Evolutionary conservation across 768 basidiomycete genomes (phyloP).

Genomic region (Trametes gibbosa): DNA sequence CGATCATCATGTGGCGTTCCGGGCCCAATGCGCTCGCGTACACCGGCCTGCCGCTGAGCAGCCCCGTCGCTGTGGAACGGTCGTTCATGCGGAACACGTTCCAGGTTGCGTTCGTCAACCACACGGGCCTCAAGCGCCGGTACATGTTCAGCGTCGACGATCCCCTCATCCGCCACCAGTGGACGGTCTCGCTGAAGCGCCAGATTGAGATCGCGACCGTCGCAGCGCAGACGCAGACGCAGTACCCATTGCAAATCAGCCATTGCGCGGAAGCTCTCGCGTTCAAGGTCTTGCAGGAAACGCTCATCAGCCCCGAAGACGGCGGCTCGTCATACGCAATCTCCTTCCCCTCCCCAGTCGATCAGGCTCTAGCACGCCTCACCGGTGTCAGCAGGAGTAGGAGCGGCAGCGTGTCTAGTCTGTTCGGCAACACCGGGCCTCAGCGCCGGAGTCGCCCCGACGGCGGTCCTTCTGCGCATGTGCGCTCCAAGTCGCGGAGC

Average conservation of each 20-base stretch:
- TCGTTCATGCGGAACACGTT: slow-evolving; percentile 98
- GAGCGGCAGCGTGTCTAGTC: slow-evolving; percentile 28
- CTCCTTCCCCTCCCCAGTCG: slow-evolving; percentile 23
- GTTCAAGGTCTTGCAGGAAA: slow-evolving; percentile 83
- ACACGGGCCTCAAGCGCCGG: slow-evolving; percentile 64
- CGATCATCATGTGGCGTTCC: slow-evolving; percentile 78
- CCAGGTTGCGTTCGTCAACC: slow-evolving; percentile 81
- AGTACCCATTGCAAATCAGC: slow-evolving; percentile 31
- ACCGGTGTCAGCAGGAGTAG: slow-evolving; percentile 15
- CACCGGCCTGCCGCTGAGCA: slow-evolving; percentile 75
- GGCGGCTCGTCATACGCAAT: slow-evolving; percentile 2
- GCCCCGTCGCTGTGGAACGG: slow-evolving; percentile 76
- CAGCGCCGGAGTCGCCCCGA: slow-evolving; percentile 16
- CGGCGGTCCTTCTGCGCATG: slow-evolving; percentile 33
- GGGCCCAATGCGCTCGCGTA: slow-evolving; percentile 85
- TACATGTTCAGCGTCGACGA: slow-evolving; percentile 96
- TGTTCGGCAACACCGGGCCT: slow-evolving; percentile 8
- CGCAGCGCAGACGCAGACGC: slow-evolving; percentile 23
- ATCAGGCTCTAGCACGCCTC: slow-evolving; percentile 35
- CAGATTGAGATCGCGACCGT: slow-evolving; percentile 52
- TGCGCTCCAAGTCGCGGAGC: slow-evolving; percentile 70
- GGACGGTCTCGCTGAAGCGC: slow-evolving; percentile 65
- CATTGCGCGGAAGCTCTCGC: slow-evolving; percentile 58
- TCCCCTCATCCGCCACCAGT: slow-evolving; percentile 68
- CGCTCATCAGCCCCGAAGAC: slow-evolving; percentile 51